Base-by-base conservation (phyloP, 179 eudicot species). In the Silene coronaria region DNA sequence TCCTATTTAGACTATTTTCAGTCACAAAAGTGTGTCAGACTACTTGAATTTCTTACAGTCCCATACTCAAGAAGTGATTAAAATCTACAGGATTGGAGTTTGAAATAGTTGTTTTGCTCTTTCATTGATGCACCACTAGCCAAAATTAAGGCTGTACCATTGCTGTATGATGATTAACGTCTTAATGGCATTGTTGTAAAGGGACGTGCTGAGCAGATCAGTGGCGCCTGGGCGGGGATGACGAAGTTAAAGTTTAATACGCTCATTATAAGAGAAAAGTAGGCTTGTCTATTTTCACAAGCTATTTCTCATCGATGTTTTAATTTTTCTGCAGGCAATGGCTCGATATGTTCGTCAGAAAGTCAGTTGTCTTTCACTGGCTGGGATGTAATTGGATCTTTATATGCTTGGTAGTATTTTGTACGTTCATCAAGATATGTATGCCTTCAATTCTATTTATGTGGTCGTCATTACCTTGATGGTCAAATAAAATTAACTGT, bases 301-400 rank as follows among this genome's bases (percentile, higher is more conserved):
- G 71, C 12, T 5, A 12, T 23, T 60, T 76, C 74, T 72, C 46
- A 76, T 61, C 26, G 14, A 42, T 13, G 0, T 17, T 42, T 78
- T 78, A 8, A 32, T 67, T 55, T 24, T 9, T 65, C 21, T 82
- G 77, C 85, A 87, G 90, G 88, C 90, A 76, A 85, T 88, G 90
- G 84, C 91, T 64, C 91, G 96, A 67, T 92, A 92, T 89, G 86
- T 92, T 79, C 90, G 90, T 30, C 88, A 82, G 77, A 92, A 92
- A 88, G 79, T 87, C 51, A 81, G 80, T 79, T 89, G 96, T 78
- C 84, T 91, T 71, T 82, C 92, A 57, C 65, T 91, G 78, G 92
- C 96, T 73, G 98, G 98, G 91, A 85, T 13, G 72, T 63, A 34
- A 42, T 65, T 67, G 42, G 36, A 11, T 61, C 32, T 30, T 21